Evolutionary conservation across 1,139 yeast genomes (phyloP).

Genomic region (Pichia sp.): DNA sequence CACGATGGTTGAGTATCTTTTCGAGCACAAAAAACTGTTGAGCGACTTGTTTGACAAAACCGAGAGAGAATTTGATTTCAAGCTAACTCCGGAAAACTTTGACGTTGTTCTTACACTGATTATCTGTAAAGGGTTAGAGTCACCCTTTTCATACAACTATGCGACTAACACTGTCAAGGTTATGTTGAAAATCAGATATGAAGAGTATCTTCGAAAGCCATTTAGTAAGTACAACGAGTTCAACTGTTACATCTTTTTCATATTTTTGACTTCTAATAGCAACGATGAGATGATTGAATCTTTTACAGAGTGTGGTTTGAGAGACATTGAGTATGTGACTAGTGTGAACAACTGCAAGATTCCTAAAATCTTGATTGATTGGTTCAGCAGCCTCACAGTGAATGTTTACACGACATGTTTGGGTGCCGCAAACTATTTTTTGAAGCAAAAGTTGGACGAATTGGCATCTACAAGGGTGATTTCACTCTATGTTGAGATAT

Average conservation of each 20-base stretch:
- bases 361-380: slow-evolving; percentile 25
- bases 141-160: slow-evolving; percentile 56
- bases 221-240: slow-evolving; percentile 27
- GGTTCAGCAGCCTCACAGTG: slow-evolving; percentile 38
- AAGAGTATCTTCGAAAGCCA: slow-evolving; percentile 27
- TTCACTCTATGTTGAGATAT: slow-evolving; percentile 41
- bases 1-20: slow-evolving; percentile 30
- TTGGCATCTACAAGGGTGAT: slow-evolving; percentile 52
- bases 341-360: slow-evolving; percentile 47
- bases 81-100: slow-evolving; percentile 45
- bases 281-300: slow-evolving; percentile 45
- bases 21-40: slow-evolving; percentile 40
- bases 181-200: slow-evolving; percentile 47
- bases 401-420: slow-evolving; percentile 33
- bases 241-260: slow-evolving; percentile 49
- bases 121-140: slow-evolving; percentile 59
- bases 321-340: slow-evolving; percentile 33
- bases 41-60: slow-evolving; percentile 42
- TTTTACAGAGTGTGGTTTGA: slow-evolving; percentile 46
- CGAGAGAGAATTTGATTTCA: slow-evolving; percentile 45
- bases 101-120: slow-evolving; percentile 52
- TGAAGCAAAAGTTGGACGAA: slow-evolving; percentile 48
- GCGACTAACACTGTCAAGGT: slow-evolving; percentile 51
- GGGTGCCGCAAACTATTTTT: slow-evolving; percentile 54
- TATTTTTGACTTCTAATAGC: slow-evolving; percentile 49